phyloP scores from a whole-genome alignment of 805 yeast genomes.

The Candida dajiaensis region DNA sequence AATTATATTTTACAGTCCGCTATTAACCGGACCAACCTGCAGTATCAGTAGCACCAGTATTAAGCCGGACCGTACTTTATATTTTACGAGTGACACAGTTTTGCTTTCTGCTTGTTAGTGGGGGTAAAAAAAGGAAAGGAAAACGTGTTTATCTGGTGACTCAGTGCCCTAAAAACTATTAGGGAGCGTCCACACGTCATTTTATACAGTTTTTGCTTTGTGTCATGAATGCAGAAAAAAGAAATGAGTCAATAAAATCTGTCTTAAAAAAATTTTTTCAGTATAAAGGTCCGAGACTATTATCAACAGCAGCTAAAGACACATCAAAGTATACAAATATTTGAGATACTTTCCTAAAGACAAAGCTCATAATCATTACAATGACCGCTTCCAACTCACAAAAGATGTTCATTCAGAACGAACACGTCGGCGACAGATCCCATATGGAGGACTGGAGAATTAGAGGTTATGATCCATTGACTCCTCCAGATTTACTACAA shows the following conservation, averaged over 20 bases:
- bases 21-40: background rate
- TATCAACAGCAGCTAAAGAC: too few species aligned
- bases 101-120: too few species aligned
- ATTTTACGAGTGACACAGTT: too few species aligned
- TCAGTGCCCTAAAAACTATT: too few species aligned
- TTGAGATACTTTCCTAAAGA: too few species aligned
- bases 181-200: too few species aligned
- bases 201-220: background rate
- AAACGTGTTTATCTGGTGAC: too few species aligned
- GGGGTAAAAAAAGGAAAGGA: too few species aligned
- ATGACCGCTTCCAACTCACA: slow-evolving; percentile 8
- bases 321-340: too few species aligned
- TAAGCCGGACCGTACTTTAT: too few species aligned
- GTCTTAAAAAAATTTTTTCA: background rate
- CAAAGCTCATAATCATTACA: background rate
- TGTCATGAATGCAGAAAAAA: background rate
- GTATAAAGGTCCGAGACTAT: too few species aligned
- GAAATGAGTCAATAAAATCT: background rate
- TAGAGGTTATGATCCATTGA: slow-evolving; percentile 87
- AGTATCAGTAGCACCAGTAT: background rate
- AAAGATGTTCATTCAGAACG: slow-evolving; percentile 77
- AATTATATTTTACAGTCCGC: background rate
- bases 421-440: slow-evolving; percentile 75
- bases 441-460: slow-evolving; percentile 76
- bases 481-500: slow-evolving; percentile 92